phyloP scores from a whole-genome alignment of 2,329 filamentous ascomycete genomes.

The Clonostachys rosea region DNA sequence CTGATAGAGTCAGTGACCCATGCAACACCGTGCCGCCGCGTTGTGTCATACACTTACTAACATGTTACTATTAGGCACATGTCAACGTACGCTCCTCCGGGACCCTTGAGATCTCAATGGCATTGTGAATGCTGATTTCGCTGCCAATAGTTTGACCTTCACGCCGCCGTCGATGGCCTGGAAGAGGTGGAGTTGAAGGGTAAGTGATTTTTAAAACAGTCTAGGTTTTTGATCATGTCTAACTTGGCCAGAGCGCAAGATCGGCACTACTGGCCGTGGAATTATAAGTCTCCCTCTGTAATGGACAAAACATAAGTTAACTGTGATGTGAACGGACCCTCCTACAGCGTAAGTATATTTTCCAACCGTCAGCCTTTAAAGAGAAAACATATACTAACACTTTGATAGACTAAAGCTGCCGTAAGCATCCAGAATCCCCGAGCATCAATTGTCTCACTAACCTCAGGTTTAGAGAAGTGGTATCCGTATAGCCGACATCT shows the following conservation, averaged over 20 bases:
- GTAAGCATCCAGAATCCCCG: background rate
- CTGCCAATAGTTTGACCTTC: slow-evolving; percentile 61
- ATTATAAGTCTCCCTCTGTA: background rate
- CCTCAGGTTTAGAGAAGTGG: slow-evolving; percentile 45
- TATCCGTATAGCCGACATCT: slow-evolving; percentile 63
- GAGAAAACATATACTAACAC: background rate
- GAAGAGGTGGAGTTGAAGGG: slow-evolving; percentile 48
- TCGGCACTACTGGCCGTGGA: slow-evolving; percentile 3
- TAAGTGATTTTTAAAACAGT: background rate
- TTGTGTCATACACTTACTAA: no score
- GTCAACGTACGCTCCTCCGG: no score
- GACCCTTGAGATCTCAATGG: no score
- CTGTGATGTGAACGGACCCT: background rate
- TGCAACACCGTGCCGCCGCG: background rate
- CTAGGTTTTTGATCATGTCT: background rate
- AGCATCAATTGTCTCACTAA: background rate
- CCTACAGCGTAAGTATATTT: background rate
- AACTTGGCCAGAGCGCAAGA: background rate
- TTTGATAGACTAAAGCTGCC: background rate
- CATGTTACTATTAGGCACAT: no score
- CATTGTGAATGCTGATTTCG: slow-evolving; percentile 9
- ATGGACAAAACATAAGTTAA: no score
- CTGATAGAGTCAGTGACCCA: slow-evolving; percentile 38
- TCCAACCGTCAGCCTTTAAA: background rate
- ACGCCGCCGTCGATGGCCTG: slow-evolving; percentile 64